Conservation (phyloP, 345 rosid species). For the Salix brachista region DNA sequence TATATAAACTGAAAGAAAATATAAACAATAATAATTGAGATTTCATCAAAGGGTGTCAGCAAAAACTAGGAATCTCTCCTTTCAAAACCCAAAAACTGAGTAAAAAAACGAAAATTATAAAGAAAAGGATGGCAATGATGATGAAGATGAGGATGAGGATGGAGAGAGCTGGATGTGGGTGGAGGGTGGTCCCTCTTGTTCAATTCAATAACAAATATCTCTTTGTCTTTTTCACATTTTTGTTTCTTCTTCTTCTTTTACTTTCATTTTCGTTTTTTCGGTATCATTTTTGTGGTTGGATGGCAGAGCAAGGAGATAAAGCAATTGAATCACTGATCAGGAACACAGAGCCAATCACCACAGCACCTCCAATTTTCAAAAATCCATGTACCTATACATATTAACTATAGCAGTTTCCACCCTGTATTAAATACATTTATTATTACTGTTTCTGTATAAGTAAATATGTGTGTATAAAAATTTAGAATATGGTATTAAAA, state of each 20-base stretch:
- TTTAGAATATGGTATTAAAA: too few relatives aligned
- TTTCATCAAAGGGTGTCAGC: slow-evolving; percentile 39
- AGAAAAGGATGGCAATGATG: slow-evolving; percentile 5
- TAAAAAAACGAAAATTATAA: background rate
- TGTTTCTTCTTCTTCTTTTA: slow-evolving; percentile 15
- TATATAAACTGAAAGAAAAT: background rate
- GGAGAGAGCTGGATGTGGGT: slow-evolving; percentile 12
- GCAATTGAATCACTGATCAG: slow-evolving; percentile 41
- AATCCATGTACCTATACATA: too few relatives aligned
- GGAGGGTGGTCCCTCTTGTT: slow-evolving; percentile 27
- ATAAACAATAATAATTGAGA: background rate
- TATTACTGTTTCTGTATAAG: too few relatives aligned
- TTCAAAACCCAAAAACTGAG: slow-evolving; percentile 28
- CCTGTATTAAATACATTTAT: too few relatives aligned
- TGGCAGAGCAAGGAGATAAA: slow-evolving; percentile 48
- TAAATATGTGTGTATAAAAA: too few relatives aligned
- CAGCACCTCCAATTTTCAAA: too few relatives aligned
- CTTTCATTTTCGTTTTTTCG: background rate
- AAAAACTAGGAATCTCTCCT: slow-evolving; percentile 72
- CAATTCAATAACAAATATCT: slow-evolving; percentile 45
- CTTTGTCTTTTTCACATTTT: slow-evolving; percentile 32
- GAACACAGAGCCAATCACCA: slow-evolving; percentile 40
- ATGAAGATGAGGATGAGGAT: slow-evolving; percentile 26
- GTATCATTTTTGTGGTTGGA: slow-evolving; percentile 42
- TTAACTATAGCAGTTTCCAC: too few relatives aligned